A percentile compares a stretch with the other conserved stretches of the same genome.
phyloP scores from a whole-genome alignment of 768 basidiomycete species.

The Heimioporus sp. region DNA sequence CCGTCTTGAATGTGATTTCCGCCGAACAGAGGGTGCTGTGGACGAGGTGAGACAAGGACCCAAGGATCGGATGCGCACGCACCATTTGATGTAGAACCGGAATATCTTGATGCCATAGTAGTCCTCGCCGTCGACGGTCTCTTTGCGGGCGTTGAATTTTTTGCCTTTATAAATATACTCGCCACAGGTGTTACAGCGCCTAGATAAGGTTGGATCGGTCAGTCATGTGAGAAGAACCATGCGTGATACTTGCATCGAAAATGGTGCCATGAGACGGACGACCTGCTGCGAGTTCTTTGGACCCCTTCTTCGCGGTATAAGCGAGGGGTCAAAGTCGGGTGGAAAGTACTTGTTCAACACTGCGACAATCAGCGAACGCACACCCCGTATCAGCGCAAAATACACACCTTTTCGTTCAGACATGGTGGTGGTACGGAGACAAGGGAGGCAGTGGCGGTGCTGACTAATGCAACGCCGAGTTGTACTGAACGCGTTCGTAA shows the following conservation, averaged over 20 bases:
- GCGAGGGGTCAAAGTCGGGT: slow-evolving; percentile 96
- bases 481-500: slow-evolving; percentile 28
- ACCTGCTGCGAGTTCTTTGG: slow-evolving; percentile 96
- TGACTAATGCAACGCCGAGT: slow-evolving; percentile 26
- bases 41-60: slow-evolving; percentile 10
- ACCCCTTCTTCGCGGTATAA: slow-evolving; percentile 87
- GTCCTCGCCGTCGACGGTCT: slow-evolving; percentile 95
- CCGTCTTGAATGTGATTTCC: slow-evolving; percentile 99
- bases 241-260: slow-evolving; percentile 74
- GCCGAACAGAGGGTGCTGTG: slow-evolving; percentile 89
- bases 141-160: slow-evolving; percentile 99
- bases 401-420: slow-evolving; percentile 77
- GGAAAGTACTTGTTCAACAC: slow-evolving; percentile 96
- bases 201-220: slow-evolving; percentile 25
- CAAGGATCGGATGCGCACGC: slow-evolving; percentile 22
- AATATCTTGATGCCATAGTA: slow-evolving; percentile 99
- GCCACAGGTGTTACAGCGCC: slow-evolving; percentile 93
- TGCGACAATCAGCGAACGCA: slow-evolving; percentile 27
- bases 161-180: slow-evolving; percentile 99
- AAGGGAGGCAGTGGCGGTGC: slow-evolving; percentile 14
- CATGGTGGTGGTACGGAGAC: slow-evolving; percentile 42
- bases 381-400: background rate
- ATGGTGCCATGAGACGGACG: slow-evolving; percentile 98
- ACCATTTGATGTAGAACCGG: slow-evolving; percentile 92
- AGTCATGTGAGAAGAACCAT: slow-evolving; percentile 1